Base-by-base conservation (phyloP, 2,329 filamentous ascomycete species). In the Cladophialophora yegresii region DNA sequence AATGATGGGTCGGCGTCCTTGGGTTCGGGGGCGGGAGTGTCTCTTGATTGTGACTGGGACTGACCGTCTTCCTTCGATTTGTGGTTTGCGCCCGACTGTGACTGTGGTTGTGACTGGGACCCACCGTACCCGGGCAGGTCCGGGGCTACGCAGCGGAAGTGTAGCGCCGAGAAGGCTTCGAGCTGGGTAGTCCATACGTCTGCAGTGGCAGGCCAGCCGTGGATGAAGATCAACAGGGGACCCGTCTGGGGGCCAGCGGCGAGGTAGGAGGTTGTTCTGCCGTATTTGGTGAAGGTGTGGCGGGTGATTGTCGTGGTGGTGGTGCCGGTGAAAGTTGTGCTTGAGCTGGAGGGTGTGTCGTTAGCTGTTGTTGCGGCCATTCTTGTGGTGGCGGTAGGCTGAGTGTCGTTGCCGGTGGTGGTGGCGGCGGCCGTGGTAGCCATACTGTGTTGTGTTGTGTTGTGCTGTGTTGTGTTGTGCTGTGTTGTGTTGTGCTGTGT, bases 171-270 rank as follows among this genome's bases (percentile, higher is more conserved):
- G 9, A 83, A 74, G 33, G 76, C 69, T 33, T 73, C 73, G 26
- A 80, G 72, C 33, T 82, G 71, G 23, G 76, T 73, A 8, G 73
- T 70, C 81, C 81, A 84, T 26, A 81, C 73, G 1, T 73, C 72
- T 0, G 81, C 79, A 26, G 75, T 71, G 62, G 81, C 81, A 3
- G 83, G 82, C 71, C 79, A 84, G 63, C 83, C 82, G 71, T 84
- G 83, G 16, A 79, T 71, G 22, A 82, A 74, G 8, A 81, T 61
- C 7, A 69, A 7, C 2, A 69, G 57, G 4, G 65, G 55, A 1
- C 62, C 62, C 30, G 60, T 50, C n/a, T 53, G 2, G 10, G 65
- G 67, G 3, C 65, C 65, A 30, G 59, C 56, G 23, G 53, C 60
- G 20, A 69, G 56, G 57, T 69, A 69, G 2, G 65, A 67, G 32